Conservation (phyloP, 2,329 filamentous ascomycete species). For the Colletotrichum ledebouriae region DNA sequence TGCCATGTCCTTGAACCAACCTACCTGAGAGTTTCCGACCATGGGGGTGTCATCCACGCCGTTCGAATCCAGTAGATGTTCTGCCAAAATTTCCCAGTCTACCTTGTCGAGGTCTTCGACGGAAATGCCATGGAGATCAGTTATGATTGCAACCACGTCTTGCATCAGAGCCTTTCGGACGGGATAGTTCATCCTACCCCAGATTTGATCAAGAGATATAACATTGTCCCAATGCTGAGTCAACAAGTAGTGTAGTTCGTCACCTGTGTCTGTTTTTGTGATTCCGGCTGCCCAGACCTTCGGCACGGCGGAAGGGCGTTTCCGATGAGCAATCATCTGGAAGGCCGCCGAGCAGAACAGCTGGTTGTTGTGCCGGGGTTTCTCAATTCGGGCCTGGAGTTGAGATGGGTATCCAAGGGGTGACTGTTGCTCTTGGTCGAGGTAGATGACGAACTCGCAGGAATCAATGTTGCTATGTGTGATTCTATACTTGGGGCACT, state of each 20-base stretch:
- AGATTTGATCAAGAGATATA: not conserved
- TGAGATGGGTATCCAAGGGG: not conserved
- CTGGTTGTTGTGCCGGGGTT: not conserved
- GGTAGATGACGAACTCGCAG: constrained; percentile 6
- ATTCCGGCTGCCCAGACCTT: constrained; percentile 28
- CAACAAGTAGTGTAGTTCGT: constrained; percentile 17
- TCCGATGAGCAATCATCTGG: constrained; percentile 17
- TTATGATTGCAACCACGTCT: not conserved
- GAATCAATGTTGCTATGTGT: not conserved
- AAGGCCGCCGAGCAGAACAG: constrained; percentile 12
- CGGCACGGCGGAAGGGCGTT: constrained; percentile 11
- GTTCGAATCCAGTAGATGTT: not conserved
- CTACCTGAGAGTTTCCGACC: not conserved
- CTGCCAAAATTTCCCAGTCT: not conserved
- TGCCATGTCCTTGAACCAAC: constrained; percentile 1
- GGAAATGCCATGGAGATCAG: not conserved
- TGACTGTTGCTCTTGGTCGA: constrained; percentile 1
- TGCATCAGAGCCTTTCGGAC: not conserved
- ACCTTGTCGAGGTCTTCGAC: not conserved
- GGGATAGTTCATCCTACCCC: not conserved
- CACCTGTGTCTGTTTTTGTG: not conserved
- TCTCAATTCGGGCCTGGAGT: constrained; percentile 15
- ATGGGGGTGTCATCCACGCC: not conserved
- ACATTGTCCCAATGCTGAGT: constrained; percentile 8
- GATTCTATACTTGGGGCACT: not conserved